phyloP scores from a whole-genome alignment of 371 early-diverging fungal species.

The Nosema muscidifuracis region DNA sequence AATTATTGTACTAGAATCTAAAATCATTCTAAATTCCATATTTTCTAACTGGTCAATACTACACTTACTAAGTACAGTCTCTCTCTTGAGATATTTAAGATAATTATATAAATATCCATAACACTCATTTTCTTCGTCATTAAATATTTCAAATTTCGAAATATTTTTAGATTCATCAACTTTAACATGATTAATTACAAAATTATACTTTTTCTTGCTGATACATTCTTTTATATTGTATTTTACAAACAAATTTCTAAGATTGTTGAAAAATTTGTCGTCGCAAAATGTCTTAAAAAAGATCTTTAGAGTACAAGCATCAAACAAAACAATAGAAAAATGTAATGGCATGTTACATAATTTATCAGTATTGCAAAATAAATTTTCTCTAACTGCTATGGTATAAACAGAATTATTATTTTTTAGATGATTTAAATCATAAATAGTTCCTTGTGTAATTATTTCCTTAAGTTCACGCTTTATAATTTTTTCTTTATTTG shows the following conservation, averaged over 20 bases:
- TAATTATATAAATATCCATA: constrained; percentile 51
- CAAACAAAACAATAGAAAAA: constrained; percentile 81
- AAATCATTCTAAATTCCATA: constrained; percentile 66
- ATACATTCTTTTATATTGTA: constrained; percentile 61
- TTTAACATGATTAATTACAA: neutral
- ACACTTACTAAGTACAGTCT: constrained; percentile 24
- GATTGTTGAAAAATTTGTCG: constrained; percentile 71
- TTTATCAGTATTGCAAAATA: constrained; percentile 63
- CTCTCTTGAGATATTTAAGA: constrained; percentile 45
- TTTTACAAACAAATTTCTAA: constrained; percentile 74
- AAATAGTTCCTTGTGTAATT: constrained; percentile 83
- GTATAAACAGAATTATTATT: constrained; percentile 36
- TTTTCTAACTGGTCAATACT: constrained; percentile 27
- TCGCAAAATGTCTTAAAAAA: constrained; percentile 72
- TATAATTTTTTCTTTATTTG: constrained; percentile 74
- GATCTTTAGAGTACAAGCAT: constrained; percentile 83
- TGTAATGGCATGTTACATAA: constrained; percentile 42
- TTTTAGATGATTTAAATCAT: constrained; percentile 73
- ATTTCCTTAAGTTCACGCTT: constrained; percentile 82
- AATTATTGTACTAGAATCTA: constrained; percentile 83
- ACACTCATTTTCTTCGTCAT: constrained; percentile 31
- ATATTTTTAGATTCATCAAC: neutral
- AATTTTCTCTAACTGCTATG: constrained; percentile 60
- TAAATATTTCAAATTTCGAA: constrained; percentile 18
- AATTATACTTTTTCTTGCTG: constrained; percentile 11